phyloP scores from a whole-genome alignment of 2,329 filamentous ascomycete species.

The Parastagonospora avenae region DNA sequence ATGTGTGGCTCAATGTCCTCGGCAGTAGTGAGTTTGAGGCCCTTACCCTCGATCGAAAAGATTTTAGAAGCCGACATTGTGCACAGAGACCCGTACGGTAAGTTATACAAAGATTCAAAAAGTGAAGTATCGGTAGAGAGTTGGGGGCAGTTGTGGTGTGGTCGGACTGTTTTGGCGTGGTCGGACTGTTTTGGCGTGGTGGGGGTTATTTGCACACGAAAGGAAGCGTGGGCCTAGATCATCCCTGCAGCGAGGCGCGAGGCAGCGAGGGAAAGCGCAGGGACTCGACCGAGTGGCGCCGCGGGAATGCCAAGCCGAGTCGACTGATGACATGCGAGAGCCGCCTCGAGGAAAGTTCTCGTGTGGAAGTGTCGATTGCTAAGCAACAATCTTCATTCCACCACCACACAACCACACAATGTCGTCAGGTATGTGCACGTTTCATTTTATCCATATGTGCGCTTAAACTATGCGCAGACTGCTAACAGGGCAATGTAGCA shows the following conservation, averaged over 20 bases:
- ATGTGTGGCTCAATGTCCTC: slow-evolving; percentile 87
- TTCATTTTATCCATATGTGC: not conserved
- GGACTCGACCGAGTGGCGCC: slow-evolving; percentile 14
- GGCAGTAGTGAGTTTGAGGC: slow-evolving; percentile 88
- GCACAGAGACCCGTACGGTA: not conserved
- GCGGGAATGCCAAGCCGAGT: slow-evolving; percentile 26
- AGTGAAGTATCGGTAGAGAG: not conserved
- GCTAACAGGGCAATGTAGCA: slow-evolving; percentile 18
- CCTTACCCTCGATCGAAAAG: slow-evolving; percentile 91
- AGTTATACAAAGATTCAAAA: slow-evolving; percentile 5
- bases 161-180: slow-evolving; percentile 35
- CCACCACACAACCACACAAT: slow-evolving; percentile 30
- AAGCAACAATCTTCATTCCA: slow-evolving; percentile 21
- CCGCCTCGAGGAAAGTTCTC: slow-evolving; percentile 2
- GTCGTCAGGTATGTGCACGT: slow-evolving; percentile 36
- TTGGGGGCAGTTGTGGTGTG: not conserved
- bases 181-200: slow-evolving; percentile 38
- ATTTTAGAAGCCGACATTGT: slow-evolving; percentile 62
- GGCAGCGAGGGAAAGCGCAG: slow-evolving; percentile 4
- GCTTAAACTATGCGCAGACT: not conserved
- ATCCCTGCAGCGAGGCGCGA: slow-evolving; percentile 6
- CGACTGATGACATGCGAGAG: slow-evolving; percentile 24
- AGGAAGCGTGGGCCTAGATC: slow-evolving; percentile 9
- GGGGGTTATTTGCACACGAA: slow-evolving; percentile 29
- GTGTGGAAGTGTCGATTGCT: slow-evolving; percentile 27